Base-by-base conservation (phyloP, 2,329 filamentous ascomycete species). In the Microcyclospora tardicrescens region DNA sequence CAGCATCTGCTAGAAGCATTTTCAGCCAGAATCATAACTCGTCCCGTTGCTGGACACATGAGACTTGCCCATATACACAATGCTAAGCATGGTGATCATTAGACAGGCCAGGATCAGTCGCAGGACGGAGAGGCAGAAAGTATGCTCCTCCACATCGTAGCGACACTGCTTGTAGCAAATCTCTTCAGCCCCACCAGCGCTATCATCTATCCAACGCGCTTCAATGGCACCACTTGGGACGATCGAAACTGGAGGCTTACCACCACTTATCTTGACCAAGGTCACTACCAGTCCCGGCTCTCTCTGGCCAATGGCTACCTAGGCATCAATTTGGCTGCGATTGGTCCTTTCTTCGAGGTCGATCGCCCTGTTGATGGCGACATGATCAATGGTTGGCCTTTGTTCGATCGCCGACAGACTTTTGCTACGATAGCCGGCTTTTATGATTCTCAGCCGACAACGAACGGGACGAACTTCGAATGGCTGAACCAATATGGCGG, bases 391-490 rank as follows among this genome's bases (percentile, higher is more conserved):
- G 79, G 77, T 9, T 84, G 79, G 79, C 79, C 79, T 11, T 62
- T 83, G 2, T 79, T 73, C 56, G 69, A 72, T 41, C 61, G 68
- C 15, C 65, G 79, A 28, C 74, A 81, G 48, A 71, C 73, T 0
- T 82, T 83, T 53, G 74, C 75, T 2, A 81, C 78, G 0, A 71
- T 84, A 19, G 70, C 74, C 4, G 79, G 79, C 1, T 82, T 83
- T 52, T 83, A 70, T 54, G 69, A 81, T 44, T 64, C 64, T 2
- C 75, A 81, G 52, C 64, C 67, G 2, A 68, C 64, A 24, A 73
- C 69, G 0, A 75, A 73, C 33, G 68, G 69, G 1, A 71, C 71
- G 6, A 83, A 83, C 48, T 82, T 79, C 47, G 67, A 68, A 0
- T 83, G 80, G 78, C 56, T 84, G 33, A 67, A 73, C 40, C 73